These are phyloP conservation scores for Fusarium hostae DNA, from an alignment of 2,329 filamentous ascomycete genomes.

Conservation along the genomic window DNA sequence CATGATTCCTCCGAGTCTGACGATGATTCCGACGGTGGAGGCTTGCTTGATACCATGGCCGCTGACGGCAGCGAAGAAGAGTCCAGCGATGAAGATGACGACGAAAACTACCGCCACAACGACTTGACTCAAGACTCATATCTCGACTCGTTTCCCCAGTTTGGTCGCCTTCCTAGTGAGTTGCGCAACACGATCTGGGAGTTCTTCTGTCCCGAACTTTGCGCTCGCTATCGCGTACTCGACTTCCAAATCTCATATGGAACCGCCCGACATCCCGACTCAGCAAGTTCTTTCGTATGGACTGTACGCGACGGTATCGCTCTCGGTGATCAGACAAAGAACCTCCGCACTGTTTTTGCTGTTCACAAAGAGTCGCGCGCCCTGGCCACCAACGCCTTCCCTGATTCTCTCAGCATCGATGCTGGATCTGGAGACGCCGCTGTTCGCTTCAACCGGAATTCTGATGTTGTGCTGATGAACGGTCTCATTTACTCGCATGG, in stretches of 20 bases:
- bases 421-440: slow-evolving; percentile 36
- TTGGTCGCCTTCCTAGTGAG: slow-evolving; percentile 46
- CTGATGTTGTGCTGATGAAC: slow-evolving; percentile 47
- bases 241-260: slow-evolving; percentile 40
- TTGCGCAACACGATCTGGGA: slow-evolving; percentile 49
- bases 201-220: slow-evolving; percentile 48
- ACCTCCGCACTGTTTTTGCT: slow-evolving; percentile 47
- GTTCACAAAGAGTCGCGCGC: slow-evolving; percentile 52
- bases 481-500: slow-evolving; percentile 9
- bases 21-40: slow-evolving; percentile 38
- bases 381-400: slow-evolving; percentile 47
- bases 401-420: slow-evolving; percentile 48
- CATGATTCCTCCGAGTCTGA: slow-evolving; percentile 8
- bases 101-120: background rate
- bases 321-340: slow-evolving; percentile 46
- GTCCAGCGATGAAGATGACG: slow-evolving; percentile 23
- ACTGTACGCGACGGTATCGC: slow-evolving; percentile 37
- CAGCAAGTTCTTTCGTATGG: slow-evolving; percentile 10
- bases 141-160: slow-evolving; percentile 40
- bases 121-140: background rate
- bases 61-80: slow-evolving; percentile 39
- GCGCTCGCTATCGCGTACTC: slow-evolving; percentile 44
- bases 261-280: slow-evolving; percentile 10
- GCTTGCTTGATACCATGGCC: slow-evolving; percentile 41
- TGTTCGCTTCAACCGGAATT: slow-evolving; percentile 46